phyloP scores from a whole-genome alignment of 2,329 filamentous ascomycete genomes.

The Fusarium torreyae region DNA sequence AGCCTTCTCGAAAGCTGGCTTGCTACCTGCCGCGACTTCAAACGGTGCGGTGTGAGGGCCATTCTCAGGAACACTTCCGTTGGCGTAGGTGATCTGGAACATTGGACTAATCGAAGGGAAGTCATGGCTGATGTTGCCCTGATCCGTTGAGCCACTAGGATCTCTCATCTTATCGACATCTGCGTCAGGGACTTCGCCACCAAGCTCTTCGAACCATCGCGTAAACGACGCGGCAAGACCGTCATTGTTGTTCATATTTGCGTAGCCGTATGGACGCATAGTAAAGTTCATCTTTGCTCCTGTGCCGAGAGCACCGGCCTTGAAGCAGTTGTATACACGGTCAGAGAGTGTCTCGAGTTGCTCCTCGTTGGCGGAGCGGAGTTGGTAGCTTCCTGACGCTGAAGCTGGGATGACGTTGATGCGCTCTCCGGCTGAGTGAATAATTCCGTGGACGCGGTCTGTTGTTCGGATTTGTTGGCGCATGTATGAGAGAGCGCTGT shows the following conservation, averaged over 20 bases:
- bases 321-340: conserved; percentile 48
- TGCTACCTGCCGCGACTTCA: conserved; percentile 65
- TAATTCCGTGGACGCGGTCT: conserved; percentile 42
- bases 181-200: conserved; percentile 45
- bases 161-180: conserved; percentile 48
- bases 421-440: conserved; percentile 34
- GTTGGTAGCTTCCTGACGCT: conserved; percentile 71
- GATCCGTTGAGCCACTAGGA: conserved; percentile 48
- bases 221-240: conserved; percentile 46
- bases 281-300: conserved; percentile 56
- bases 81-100: conserved; percentile 49
- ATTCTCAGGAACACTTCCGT: conserved; percentile 39
- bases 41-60: conserved; percentile 70
- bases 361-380: conserved; percentile 64
- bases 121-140: conserved; percentile 52
- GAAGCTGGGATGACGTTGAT: conserved; percentile 57
- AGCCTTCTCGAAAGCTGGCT: conserved; percentile 62
- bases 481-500: conserved; percentile 37
- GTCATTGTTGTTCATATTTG: conserved; percentile 53
- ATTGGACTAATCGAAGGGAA: conserved; percentile 48
- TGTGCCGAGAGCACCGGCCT: conserved; percentile 51
- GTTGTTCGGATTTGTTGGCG: conserved; percentile 41
- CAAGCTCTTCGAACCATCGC: conserved; percentile 44
- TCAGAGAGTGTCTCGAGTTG: conserved; percentile 43
- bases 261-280: conserved; percentile 50